Conservation (phyloP, 345 rosid genomes). For the Xanthoceras sorbifolium region DNA sequence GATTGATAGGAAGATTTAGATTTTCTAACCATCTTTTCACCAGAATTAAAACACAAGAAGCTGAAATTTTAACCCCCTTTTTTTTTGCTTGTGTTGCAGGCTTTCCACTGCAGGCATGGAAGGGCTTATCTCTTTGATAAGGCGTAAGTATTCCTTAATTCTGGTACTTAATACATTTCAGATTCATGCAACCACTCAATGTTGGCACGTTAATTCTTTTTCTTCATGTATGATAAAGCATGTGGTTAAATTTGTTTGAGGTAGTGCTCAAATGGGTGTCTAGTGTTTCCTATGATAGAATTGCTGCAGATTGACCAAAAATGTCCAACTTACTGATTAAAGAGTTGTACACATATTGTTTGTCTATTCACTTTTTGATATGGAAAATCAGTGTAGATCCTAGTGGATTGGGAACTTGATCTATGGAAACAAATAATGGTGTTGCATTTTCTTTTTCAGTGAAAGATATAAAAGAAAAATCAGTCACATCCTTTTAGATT, state of each 20-base stretch:
- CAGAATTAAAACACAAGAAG: not conserved
- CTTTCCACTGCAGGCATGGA: conserved; percentile 74
- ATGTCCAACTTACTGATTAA: not conserved
- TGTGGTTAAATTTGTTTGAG: not conserved
- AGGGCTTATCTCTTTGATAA: conserved; percentile 77
- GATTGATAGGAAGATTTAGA: conserved; percentile 4
- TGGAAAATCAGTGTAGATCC: not conserved
- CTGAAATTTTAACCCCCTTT: conserved; percentile 18
- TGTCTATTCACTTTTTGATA: not conserved
- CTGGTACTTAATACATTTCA: not conserved
- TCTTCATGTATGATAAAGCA: not conserved
- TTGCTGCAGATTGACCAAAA: not conserved
- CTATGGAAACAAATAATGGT: not conserved
- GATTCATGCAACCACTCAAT: not conserved
- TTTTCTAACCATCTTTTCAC: not conserved
- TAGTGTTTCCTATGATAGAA: not conserved
- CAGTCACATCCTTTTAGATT: not conserved
- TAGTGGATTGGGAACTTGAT: conserved; percentile 1
- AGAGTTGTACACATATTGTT: not conserved
- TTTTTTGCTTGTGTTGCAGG: conserved; percentile 47
- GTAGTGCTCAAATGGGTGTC: not conserved
- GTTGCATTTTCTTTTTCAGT: not conserved
- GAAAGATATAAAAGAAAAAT: not conserved
- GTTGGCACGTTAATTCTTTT: not conserved
- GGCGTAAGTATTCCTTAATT: conserved; percentile 53